These are phyloP conservation scores for Phaeosphaeriaceae sp. DNA, from an alignment of 2,329 filamentous ascomycete species.

Conservation along the genomic window DNA sequence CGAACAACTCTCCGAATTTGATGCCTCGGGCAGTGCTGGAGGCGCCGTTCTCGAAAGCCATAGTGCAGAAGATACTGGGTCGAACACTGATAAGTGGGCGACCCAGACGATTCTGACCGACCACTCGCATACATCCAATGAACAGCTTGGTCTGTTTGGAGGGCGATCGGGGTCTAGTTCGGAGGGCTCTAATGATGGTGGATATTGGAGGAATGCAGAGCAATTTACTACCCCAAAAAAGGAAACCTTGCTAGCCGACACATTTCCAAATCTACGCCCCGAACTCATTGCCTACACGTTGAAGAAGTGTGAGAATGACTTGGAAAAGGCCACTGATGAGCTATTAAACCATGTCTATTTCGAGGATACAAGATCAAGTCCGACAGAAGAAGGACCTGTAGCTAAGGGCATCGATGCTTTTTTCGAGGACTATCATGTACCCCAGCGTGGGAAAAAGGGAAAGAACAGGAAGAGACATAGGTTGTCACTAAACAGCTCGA, in stretches of 20 bases:
- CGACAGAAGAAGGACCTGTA: conserved; percentile 49
- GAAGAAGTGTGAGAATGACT: conserved; percentile 70
- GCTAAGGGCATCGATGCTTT: conserved; percentile 85
- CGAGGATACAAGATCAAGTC: conserved; percentile 65
- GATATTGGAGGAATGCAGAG: conserved; percentile 47
- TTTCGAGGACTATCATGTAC: conserved; percentile 61
- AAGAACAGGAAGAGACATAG: conserved; percentile 52
- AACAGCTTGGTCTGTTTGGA: conserved; percentile 46
- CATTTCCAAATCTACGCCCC: conserved; percentile 73
- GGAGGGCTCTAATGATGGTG: conserved; percentile 29
- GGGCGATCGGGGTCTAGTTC: conserved; percentile 25
- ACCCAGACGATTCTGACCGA: conserved; percentile 58
- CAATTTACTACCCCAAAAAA: conserved; percentile 66
- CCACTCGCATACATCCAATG: conserved; percentile 56
- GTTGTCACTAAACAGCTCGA: conserved; percentile 25
- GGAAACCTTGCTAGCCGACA: conserved; percentile 65
- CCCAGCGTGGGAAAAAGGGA: conserved; percentile 49
- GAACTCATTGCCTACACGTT: conserved; percentile 72
- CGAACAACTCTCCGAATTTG: conserved; percentile 79
- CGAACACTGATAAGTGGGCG: conserved; percentile 46
- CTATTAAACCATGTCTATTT: conserved; percentile 81
- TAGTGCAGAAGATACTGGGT: conserved; percentile 34
- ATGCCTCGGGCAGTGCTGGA: conserved; percentile 73
- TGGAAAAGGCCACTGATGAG: conserved; percentile 76
- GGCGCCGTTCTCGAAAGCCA: conserved; percentile 24